These are phyloP conservation scores for Urochloa ruziziensis DNA, from an alignment of 176 grass and related monocot species.

Conservation along the genomic window DNA sequence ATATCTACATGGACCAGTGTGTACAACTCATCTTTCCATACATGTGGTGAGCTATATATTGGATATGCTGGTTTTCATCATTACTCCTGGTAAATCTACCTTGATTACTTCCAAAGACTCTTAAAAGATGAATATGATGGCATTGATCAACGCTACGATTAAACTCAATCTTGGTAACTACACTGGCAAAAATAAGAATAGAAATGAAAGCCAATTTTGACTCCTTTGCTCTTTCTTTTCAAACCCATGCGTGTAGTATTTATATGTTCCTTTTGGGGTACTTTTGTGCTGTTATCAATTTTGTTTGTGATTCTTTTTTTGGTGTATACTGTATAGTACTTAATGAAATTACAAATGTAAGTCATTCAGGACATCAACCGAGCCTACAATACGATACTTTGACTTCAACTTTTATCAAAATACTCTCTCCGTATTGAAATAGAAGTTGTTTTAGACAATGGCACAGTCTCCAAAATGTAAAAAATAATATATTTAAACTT, in stretches of 20 bases:
- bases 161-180: constrained; percentile 20
- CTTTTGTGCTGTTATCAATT: not conserved
- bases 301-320: not conserved
- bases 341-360: not conserved
- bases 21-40: constrained; percentile 42
- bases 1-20: constrained; percentile 12
- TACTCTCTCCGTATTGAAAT: too few species aligned
- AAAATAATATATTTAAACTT: too few species aligned
- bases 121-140: constrained; percentile 29
- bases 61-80: constrained; percentile 22
- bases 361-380: not conserved
- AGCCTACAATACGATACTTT: too few species aligned
- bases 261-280: not conserved
- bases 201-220: not conserved
- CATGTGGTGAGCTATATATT: not conserved
- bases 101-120: constrained; percentile 39
- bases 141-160: not conserved
- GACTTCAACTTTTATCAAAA: too few species aligned
- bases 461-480: too few species aligned
- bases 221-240: not conserved
- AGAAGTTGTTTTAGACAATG: too few species aligned
- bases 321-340: not conserved
- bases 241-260: not conserved
- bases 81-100: not conserved
- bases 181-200: not conserved